Conservation (phyloP, 306 rosid species). For the Carpinus viminea region DNA sequence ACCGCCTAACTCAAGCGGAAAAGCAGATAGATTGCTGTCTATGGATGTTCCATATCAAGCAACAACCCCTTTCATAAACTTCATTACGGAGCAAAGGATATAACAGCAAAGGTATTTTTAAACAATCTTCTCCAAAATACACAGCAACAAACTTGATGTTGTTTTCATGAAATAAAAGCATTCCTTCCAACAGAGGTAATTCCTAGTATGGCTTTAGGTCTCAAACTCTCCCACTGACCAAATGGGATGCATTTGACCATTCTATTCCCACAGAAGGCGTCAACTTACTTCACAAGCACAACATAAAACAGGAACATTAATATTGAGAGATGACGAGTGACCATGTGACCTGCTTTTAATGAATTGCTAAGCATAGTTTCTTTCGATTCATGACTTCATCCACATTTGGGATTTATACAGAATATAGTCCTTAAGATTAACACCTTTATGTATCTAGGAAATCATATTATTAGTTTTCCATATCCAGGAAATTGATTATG, state of each 20-base stretch:
- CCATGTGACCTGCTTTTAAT: no score
- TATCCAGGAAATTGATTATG: background rate
- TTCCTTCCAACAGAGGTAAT: background rate
- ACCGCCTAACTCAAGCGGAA: background rate
- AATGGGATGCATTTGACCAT: background rate
- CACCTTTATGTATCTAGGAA: background rate
- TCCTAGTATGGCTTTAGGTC: background rate
- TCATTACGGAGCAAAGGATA: no score
- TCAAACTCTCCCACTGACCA: background rate
- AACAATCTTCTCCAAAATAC: background rate
- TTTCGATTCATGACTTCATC: background rate
- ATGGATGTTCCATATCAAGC: background rate
- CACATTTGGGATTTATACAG: background rate
- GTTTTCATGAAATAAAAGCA: background rate
- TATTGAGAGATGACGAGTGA: background rate
- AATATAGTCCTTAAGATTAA: background rate
- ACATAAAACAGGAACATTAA: slow-evolving; percentile 5
- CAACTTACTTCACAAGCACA: slow-evolving; percentile 1
- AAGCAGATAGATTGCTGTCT: background rate
- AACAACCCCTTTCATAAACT: background rate
- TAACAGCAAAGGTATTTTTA: background rate
- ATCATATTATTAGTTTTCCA: background rate
- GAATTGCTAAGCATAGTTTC: background rate
- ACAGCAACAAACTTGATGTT: background rate
- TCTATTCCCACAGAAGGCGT: background rate